These are phyloP conservation scores for Neurospora cerealis DNA, from an alignment of 495 filamentous ascomycete genomes.

Conservation along the genomic window DNA sequence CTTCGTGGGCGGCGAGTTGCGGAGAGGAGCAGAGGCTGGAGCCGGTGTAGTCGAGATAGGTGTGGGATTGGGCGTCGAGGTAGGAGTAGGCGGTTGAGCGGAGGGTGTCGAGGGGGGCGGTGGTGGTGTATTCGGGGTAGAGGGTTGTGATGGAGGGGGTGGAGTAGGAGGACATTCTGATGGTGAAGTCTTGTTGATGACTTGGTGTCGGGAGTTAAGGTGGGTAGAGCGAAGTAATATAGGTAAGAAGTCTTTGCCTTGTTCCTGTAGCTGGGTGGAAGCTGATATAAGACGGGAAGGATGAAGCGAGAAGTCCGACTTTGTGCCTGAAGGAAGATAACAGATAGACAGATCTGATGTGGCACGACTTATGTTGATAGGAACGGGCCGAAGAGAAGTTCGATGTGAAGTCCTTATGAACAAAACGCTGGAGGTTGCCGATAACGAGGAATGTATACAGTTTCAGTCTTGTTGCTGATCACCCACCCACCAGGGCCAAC, in stretches of 20 bases:
- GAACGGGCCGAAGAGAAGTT: neutral
- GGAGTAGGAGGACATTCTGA: neutral
- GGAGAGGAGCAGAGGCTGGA: slow-evolving; percentile 16
- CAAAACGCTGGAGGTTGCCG: neutral
- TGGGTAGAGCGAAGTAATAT: neutral
- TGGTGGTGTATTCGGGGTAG: slow-evolving; percentile 20
- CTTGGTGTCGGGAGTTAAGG: neutral
- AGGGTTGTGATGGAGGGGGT: slow-evolving; percentile 5
- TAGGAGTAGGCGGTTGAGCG: slow-evolving; percentile 20
- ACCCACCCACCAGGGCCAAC: neutral
- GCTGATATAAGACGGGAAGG: neutral
- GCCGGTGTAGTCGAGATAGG: slow-evolving; percentile 30
- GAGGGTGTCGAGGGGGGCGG: slow-evolving; percentile 16
- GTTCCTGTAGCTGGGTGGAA: neutral
- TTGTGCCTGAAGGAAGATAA: neutral
- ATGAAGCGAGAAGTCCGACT: neutral
- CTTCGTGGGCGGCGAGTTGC: slow-evolving; percentile 16
- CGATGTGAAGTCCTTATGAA: neutral
- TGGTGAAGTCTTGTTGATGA: neutral
- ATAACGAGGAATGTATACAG: neutral
- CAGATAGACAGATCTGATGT: neutral
- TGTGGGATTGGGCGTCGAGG: slow-evolving; percentile 22
- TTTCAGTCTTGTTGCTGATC: neutral
- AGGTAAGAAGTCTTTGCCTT: neutral
- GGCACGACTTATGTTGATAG: neutral